These are phyloP conservation scores for Phialophora verrucosa DNA, from an alignment of 2,329 filamentous ascomycete genomes.

Conservation along the genomic window DNA sequence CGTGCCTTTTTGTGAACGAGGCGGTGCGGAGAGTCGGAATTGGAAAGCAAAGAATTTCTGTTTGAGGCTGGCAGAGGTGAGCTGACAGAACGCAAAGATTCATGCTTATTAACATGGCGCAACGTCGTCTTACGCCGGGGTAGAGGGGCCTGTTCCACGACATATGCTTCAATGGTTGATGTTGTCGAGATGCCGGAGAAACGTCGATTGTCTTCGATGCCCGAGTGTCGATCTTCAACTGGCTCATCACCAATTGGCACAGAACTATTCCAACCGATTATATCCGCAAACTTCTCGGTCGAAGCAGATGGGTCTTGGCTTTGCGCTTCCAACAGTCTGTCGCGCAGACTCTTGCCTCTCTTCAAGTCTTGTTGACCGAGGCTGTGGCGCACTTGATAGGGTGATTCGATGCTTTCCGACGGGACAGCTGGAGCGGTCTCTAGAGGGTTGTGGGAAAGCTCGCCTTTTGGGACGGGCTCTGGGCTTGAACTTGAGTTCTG, in stretches of 20 bases:
- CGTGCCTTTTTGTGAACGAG: constrained; percentile 58
- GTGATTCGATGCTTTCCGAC: constrained; percentile 7
- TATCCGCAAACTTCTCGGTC: constrained; percentile 56
- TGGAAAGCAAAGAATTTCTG: constrained; percentile 49
- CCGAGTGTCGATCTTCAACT: constrained; percentile 14
- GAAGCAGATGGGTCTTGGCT: constrained; percentile 45
- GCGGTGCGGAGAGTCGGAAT: constrained; percentile 54
- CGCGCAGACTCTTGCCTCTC: constrained; percentile 44
- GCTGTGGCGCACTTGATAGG: constrained; percentile 15
- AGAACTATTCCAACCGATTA: constrained; percentile 56
- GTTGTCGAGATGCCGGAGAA: constrained; percentile 58
- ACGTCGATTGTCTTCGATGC: constrained; percentile 46
- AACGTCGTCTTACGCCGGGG: constrained; percentile 54
- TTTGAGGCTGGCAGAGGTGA: constrained; percentile 53
- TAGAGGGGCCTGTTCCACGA: constrained; percentile 54
- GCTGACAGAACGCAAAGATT: constrained; percentile 57
- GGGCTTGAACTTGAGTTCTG: background rate
- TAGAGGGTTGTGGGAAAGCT: constrained; percentile 28
- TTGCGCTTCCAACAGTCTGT: constrained; percentile 44
- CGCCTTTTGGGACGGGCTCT: background rate
- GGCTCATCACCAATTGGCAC: constrained; percentile 24
- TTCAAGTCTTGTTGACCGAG: constrained; percentile 16
- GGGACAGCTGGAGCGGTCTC: constrained; percentile 4
- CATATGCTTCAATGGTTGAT: constrained; percentile 63
- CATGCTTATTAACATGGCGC: constrained; percentile 61